phyloP scores from a whole-genome alignment of 768 basidiomycete genomes.

The Hygrocybe coccinea region DNA sequence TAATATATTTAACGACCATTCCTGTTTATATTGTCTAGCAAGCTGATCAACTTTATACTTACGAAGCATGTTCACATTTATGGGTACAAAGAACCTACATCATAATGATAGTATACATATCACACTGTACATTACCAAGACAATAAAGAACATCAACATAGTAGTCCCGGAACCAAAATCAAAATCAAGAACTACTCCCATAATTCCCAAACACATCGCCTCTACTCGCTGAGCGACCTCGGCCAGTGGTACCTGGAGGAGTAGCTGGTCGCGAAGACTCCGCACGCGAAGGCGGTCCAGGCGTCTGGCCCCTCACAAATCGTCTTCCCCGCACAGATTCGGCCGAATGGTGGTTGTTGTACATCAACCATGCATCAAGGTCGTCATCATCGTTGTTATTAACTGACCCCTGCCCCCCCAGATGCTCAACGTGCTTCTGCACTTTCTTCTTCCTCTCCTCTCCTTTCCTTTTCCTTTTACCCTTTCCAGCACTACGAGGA shows the following conservation, averaged over 20 bases:
- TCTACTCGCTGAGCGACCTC: not conserved
- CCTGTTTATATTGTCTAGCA: too few species aligned
- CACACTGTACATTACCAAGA: too few species aligned
- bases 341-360: not conserved
- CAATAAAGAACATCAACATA: too few species aligned
- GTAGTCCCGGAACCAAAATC: too few species aligned
- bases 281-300: constrained; percentile 21
- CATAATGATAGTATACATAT: too few species aligned
- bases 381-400: not conserved
- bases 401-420: not conserved
- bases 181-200: too few species aligned
- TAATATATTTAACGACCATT: too few species aligned
- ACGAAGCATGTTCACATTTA: too few species aligned
- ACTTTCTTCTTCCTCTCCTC: not conserved
- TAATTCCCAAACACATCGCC: too few species aligned
- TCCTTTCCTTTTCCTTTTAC: not conserved
- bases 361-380: too few species aligned
- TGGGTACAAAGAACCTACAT: too few species aligned
- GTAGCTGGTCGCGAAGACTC: not conserved
- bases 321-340: constrained; percentile 3
- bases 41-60: too few species aligned
- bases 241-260: not conserved
- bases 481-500: not conserved
- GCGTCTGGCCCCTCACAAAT: constrained; percentile 28
- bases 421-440: not conserved